Evolutionary conservation across 306 rosid species (phyloP).

Genomic region (Quercus mongolica): DNA sequence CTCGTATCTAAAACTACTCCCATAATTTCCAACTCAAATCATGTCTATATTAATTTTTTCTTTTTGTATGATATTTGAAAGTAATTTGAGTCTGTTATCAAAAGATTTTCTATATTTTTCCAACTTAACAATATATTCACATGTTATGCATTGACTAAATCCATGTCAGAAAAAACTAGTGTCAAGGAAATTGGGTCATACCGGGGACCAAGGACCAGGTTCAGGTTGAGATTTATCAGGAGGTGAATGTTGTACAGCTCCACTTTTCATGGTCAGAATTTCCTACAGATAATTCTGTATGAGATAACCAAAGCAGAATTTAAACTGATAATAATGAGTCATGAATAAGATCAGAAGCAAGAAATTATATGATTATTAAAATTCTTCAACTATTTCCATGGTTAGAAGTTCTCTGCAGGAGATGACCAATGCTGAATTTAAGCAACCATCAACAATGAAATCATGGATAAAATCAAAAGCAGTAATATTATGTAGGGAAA

Average conservation of each 20-base stretch:
- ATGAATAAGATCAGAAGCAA: background rate
- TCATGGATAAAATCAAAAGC: no score
- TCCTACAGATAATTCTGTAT: conserved; percentile 50
- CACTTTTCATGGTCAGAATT: conserved; percentile 69
- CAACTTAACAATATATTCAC: background rate
- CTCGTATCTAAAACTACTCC: background rate
- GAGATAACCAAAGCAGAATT: conserved; percentile 4
- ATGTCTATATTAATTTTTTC: background rate
- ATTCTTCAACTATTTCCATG: background rate
- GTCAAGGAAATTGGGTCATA: conserved; percentile 31
- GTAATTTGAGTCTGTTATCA: background rate
- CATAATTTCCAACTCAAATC: background rate
- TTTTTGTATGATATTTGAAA: background rate
- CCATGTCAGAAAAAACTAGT: background rate
- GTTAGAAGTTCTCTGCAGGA: no score
- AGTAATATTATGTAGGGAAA: no score
- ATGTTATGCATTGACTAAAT: background rate
- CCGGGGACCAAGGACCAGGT: conserved; percentile 96
- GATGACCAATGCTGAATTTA: no score
- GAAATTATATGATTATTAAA: background rate
- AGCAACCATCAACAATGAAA: no score
- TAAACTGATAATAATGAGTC: background rate
- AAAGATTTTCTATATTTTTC: background rate
- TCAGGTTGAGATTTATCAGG: conserved; percentile 69
- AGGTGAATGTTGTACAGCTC: conserved; percentile 93